Conservation (phyloP, 805 yeast species). For the Danielozyma ontarioensis region DNA sequence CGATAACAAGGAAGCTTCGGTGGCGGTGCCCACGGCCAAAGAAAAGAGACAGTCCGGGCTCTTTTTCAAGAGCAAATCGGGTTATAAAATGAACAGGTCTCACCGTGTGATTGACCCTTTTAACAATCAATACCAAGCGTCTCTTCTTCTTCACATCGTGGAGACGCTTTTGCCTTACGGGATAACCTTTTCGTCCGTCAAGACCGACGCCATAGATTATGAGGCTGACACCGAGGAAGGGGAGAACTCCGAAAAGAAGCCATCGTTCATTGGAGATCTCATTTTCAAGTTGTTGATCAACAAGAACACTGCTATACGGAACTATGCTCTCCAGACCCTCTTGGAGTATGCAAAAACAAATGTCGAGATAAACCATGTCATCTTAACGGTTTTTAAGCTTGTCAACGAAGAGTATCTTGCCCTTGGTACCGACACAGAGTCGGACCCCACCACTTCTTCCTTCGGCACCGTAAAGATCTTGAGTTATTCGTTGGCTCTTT, state of each 20-base stretch:
- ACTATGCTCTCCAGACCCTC: conserved; percentile 28
- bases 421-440: conserved; percentile 4
- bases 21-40: conserved; percentile 2
- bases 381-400: conserved; percentile 24
- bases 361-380: conserved; percentile 32
- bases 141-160: conserved; percentile 23
- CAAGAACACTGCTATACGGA: conserved; percentile 28
- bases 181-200: conserved; percentile 22
- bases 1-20: conserved; percentile 6
- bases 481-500: conserved; percentile 31
- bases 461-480: conserved; percentile 17
- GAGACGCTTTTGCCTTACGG: conserved; percentile 32
- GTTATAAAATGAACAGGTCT: background rate
- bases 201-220: conserved; percentile 11
- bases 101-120: conserved; percentile 18
- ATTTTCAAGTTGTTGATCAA: conserved; percentile 29
- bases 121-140: conserved; percentile 31
- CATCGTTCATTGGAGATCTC: conserved; percentile 23
- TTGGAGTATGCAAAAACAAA: conserved; percentile 24
- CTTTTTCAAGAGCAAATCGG: conserved; percentile 11
- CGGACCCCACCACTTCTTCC: conserved; percentile 6
- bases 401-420: conserved; percentile 24
- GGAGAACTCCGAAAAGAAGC: conserved; percentile 10
- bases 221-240: conserved; percentile 15
- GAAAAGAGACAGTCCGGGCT: conserved; percentile 19